Evolutionary conservation across 2,329 filamentous ascomycete species (phyloP), one percentile per base, ranked within the genome.

Genomic region (Aspergillus novoparasiticus): DNA sequence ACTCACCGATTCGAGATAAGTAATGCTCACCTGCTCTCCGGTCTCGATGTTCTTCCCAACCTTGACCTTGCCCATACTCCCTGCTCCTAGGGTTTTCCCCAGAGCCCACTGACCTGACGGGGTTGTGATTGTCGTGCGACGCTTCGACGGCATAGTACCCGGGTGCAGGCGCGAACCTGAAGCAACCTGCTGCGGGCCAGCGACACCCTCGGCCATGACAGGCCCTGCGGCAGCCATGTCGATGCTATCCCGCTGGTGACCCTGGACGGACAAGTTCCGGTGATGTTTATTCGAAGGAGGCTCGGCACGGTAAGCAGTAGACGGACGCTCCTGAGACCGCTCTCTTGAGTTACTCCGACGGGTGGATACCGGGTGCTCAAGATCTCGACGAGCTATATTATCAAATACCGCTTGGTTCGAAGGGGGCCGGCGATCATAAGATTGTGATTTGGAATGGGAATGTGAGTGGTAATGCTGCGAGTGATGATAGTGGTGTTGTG

Each of bases 51-150:
- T 96, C 72, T 92, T 92, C 28, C 95, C 95, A 69, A 99, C 84
- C 82, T 98, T 98, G 66, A 99, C 95, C 79, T 98, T 98, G 68
- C 95, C 95, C 95, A 99, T 99, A 78, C 94, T 98, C 57, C 95
- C 95, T 59, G 94, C 93, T 64, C 95, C 95, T 72, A 99, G 95
- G 4, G 95, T 98, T 84, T 98, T 98, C 64, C 94, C 94, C 58
- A 99, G 84, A 61, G 93, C 89, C 93, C 94, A 99, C 82, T 94
- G 93, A 62, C 95, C 95, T 14, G 94, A 93, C 54, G 91, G 89
- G 3, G 94, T 93, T 58, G 91, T 92, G 75, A 99, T 96, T 46
- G 92, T 94, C 14, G 94, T 97, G 72, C 88, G 81, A 69, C 87
- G 81, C 60, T 83, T 79, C 14, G 84, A 78, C 62, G 82, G 81